Percentiles rank a stretch among this genome's conserved stretches.
phyloP scores from a whole-genome alignment of 2,329 filamentous ascomycete genomes.

The Trichoderma hamatum region DNA sequence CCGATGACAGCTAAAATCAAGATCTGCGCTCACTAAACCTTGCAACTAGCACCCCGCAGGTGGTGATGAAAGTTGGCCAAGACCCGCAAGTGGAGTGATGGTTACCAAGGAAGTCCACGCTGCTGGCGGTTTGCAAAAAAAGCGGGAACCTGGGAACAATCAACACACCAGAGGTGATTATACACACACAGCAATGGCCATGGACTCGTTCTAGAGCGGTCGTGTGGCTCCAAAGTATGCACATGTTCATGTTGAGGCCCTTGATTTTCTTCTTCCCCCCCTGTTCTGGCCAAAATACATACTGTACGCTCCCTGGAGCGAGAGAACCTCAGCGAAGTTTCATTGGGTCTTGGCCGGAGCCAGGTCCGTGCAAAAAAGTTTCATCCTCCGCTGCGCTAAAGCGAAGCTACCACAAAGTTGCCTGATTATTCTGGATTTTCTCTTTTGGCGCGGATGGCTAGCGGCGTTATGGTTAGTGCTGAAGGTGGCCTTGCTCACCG shows the following conservation, averaged over 20 bases:
- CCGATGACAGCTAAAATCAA: slow-evolving; percentile 44
- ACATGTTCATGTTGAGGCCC: too few relatives aligned
- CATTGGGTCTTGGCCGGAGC: not conserved
- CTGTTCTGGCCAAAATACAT: not conserved
- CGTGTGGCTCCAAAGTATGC: not conserved
- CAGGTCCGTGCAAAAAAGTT: not conserved
- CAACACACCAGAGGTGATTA: not conserved
- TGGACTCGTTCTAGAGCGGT: not conserved
- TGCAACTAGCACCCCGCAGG: slow-evolving; percentile 13
- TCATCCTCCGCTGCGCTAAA: not conserved
- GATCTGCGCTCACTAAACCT: slow-evolving; percentile 33
- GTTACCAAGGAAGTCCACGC: slow-evolving; percentile 1
- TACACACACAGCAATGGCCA: not conserved
- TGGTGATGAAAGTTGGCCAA: not conserved
- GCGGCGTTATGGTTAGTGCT: not conserved
- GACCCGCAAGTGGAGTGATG: not conserved
- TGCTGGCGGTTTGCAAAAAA: not conserved
- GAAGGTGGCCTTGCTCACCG: not conserved
- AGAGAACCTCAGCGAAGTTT: not conserved
- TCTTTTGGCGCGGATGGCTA: not conserved
- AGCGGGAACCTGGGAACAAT: not conserved
- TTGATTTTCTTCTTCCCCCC: not conserved
- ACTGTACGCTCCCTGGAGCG: not conserved
- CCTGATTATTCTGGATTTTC: not conserved
- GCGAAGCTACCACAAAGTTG: not conserved